Evolutionary conservation across 306 rosid genomes (phyloP).

Genomic region (Cucumis cinereus): DNA sequence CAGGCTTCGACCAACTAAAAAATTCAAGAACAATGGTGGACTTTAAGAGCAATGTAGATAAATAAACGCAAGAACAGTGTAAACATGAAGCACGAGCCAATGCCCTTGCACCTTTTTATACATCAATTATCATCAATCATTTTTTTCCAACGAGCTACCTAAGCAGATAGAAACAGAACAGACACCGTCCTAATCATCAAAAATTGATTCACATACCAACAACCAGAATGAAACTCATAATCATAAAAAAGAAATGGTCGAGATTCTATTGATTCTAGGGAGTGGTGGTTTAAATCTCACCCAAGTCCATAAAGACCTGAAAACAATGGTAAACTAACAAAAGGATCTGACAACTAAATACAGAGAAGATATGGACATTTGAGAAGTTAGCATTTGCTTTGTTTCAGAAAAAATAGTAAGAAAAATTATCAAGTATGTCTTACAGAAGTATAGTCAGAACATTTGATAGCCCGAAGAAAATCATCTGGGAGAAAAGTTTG

Average conservation of each 20-base stretch:
- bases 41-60: neutral
- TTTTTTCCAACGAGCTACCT: neutral
- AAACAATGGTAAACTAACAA: neutral
- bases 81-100: neutral
- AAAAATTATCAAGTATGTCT: slow-evolving; percentile 17
- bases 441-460: slow-evolving; percentile 60
- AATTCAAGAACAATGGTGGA: neutral
- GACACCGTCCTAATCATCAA: neutral
- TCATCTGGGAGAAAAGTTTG: slow-evolving; percentile 38
- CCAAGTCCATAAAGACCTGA: neutral
- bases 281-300: neutral
- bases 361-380: neutral
- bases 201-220: neutral
- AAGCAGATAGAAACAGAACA: neutral
- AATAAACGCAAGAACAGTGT: neutral
- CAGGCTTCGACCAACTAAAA: neutral
- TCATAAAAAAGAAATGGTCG: neutral
- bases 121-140: neutral
- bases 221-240: neutral
- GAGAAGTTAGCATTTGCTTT: neutral
- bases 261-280: neutral
- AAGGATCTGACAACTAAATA: neutral
- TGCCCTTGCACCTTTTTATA: neutral
- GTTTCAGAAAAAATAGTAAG: neutral
- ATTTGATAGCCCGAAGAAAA: slow-evolving; percentile 40